Evolutionary conservation across 2,329 filamentous ascomycete genomes (phyloP).

Genomic region (Diaporthe capsici): DNA sequence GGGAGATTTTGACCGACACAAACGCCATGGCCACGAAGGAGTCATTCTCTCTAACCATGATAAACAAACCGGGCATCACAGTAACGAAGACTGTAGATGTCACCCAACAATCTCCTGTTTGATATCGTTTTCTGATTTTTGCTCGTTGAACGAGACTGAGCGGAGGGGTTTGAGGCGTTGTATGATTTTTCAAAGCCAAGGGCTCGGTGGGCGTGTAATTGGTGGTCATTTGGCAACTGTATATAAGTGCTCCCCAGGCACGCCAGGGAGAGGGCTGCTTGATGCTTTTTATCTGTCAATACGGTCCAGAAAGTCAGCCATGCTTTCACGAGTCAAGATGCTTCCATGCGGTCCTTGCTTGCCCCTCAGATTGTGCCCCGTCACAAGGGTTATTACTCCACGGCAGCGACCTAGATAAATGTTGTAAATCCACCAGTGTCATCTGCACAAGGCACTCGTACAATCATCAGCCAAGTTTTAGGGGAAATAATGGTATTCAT

Average conservation of each 20-base stretch:
- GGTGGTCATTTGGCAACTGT: slow-evolving; percentile 7
- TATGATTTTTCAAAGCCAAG: not conserved
- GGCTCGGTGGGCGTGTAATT: not conserved
- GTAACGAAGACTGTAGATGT: slow-evolving; percentile 41
- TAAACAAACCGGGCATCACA: slow-evolving; percentile 39
- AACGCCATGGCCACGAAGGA: slow-evolving; percentile 30
- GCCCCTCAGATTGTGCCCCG: not conserved
- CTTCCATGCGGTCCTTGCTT: not conserved
- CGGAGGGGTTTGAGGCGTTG: slow-evolving; percentile 1
- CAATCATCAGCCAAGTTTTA: not conserved
- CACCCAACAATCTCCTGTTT: slow-evolving; percentile 29
- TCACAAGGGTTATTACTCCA: not conserved
- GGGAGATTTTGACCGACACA: slow-evolving; percentile 35
- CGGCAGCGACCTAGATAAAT: not conserved
- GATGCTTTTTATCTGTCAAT: slow-evolving; percentile 12
- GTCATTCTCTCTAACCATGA: slow-evolving; percentile 24
- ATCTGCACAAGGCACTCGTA: not conserved
- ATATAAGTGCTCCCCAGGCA: not conserved
- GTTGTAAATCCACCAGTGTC: too few species aligned
- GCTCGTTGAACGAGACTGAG: slow-evolving; percentile 23
- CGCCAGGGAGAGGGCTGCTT: not conserved
- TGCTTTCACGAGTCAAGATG: not conserved
- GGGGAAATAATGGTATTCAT: not conserved
- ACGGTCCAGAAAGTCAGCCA: not conserved
- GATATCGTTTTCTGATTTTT: not conserved